Conservation (phyloP, 1,284 basidiomycete species). For the Puccinia novopanici region DNA sequence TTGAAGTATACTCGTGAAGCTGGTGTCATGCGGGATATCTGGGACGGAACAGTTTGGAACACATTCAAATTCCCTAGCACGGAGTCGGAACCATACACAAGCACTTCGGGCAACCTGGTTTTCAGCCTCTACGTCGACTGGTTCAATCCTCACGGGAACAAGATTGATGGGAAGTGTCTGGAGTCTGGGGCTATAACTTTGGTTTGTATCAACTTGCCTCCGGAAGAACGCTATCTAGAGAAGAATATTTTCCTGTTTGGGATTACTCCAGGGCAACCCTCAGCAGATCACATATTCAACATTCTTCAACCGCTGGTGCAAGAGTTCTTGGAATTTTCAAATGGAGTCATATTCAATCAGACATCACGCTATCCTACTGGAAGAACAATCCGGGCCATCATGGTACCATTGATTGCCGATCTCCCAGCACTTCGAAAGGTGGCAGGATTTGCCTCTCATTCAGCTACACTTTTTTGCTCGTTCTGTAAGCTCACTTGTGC, state of each 20-base stretch:
- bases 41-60: conserved; percentile 41
- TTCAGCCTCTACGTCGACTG: conserved; percentile 29
- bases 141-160: conserved; percentile 31
- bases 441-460: conserved; percentile 13
- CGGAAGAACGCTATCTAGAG: conserved; percentile 10
- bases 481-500: background rate
- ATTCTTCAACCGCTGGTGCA: conserved; percentile 9
- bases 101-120: no score
- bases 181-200: background rate
- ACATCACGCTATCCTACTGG: background rate
- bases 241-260: conserved; percentile 19
- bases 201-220: conserved; percentile 30
- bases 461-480: no score
- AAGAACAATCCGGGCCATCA: background rate
- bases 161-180: background rate
- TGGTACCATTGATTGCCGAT: conserved; percentile 33
- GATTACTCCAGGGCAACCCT: conserved; percentile 19
- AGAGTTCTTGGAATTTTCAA: background rate
- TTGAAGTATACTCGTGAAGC: background rate
- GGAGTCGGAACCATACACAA: conserved; percentile 8
- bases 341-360: conserved; percentile 10
- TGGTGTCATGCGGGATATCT: conserved; percentile 30
- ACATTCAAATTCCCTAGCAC: conserved; percentile 4
- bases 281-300: conserved; percentile 12
- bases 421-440: conserved; percentile 38